Conservation (phyloP, 2,329 filamentous ascomycete species). For the Pseudocercospora musae region DNA sequence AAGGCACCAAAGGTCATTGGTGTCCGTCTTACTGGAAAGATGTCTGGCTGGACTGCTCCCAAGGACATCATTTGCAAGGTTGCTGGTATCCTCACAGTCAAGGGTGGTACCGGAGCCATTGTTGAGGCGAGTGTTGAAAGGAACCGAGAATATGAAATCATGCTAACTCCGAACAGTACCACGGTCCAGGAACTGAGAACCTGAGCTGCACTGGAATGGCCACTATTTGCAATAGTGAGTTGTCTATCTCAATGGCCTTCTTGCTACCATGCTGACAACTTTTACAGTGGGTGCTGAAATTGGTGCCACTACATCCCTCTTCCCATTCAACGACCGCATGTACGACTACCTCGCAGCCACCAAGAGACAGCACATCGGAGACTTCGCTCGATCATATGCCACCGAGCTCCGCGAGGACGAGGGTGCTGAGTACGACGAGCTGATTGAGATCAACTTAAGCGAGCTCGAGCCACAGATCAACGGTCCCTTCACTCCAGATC, state of each 20-base stretch:
- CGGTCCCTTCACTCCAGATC: slow-evolving; percentile 96
- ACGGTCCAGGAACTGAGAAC: slow-evolving; percentile 67
- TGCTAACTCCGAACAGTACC: slow-evolving; percentile 18
- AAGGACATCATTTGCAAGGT: slow-evolving; percentile 99
- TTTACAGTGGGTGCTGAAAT: slow-evolving; percentile 57
- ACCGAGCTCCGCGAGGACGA: slow-evolving; percentile 83
- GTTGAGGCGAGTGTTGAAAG: slow-evolving; percentile 1
- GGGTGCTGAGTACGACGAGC: slow-evolving; percentile 89
- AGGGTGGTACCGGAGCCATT: slow-evolving; percentile 84
- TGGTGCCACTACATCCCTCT: slow-evolving; percentile 85
- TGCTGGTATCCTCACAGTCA: slow-evolving; percentile 93
- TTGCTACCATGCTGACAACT: neutral
- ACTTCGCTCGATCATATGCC: slow-evolving; percentile 81
- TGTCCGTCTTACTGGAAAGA: slow-evolving; percentile 84
- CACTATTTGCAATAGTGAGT: slow-evolving; percentile 60
- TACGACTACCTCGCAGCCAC: slow-evolving; percentile 92
- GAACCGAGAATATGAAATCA: neutral
- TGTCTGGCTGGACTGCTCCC: slow-evolving; percentile 83
- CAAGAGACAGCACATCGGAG: slow-evolving; percentile 84
- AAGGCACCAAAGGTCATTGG: slow-evolving; percentile 97
- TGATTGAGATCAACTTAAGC: slow-evolving; percentile 92
- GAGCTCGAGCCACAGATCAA: slow-evolving; percentile 98
- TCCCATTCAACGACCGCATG: slow-evolving; percentile 98
- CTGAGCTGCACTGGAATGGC: slow-evolving; percentile 84
- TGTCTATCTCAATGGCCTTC: neutral